These are phyloP conservation scores for Penicillium flavigenum DNA, from an alignment of 495 filamentous ascomycete species.

Conservation along the genomic window DNA sequence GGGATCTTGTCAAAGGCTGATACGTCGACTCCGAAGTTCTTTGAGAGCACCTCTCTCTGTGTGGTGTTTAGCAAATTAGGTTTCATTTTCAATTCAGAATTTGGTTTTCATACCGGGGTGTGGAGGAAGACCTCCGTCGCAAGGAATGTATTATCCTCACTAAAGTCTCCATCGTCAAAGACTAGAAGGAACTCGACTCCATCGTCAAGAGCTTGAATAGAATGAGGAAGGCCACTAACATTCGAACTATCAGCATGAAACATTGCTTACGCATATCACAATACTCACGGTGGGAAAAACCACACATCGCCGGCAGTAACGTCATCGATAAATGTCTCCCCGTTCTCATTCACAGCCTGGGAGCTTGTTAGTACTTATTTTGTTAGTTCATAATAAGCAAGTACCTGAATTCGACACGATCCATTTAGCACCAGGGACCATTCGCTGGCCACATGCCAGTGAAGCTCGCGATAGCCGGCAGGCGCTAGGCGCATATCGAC, in stretches of 20 bases:
- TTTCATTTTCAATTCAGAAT: neutral
- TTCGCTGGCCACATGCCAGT: slow-evolving; percentile 70
- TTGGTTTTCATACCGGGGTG: slow-evolving; percentile 39
- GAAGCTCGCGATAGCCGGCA: slow-evolving; percentile 65
- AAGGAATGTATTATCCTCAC: slow-evolving; percentile 67
- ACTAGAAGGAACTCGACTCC: slow-evolving; percentile 70
- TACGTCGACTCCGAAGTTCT: slow-evolving; percentile 57
- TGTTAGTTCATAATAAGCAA: neutral
- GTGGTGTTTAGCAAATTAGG: neutral
- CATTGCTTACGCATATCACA: neutral
- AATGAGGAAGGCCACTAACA: slow-evolving; percentile 60
- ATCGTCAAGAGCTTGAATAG: slow-evolving; percentile 62
- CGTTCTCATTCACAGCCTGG: slow-evolving; percentile 61
- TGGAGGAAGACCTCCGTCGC: slow-evolving; percentile 62
- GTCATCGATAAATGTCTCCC: slow-evolving; percentile 65
- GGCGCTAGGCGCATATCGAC: slow-evolving; percentile 75
- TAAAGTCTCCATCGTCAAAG: slow-evolving; percentile 69
- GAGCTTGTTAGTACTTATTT: slow-evolving; percentile 14
- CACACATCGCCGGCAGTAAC: slow-evolving; percentile 66
- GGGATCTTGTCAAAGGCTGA: slow-evolving; percentile 59
- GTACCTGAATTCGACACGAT: slow-evolving; percentile 53
- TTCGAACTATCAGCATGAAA: slow-evolving; percentile 3
- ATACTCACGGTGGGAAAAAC: slow-evolving; percentile 59
- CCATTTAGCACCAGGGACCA: slow-evolving; percentile 68
- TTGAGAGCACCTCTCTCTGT: slow-evolving; percentile 59